Evolutionary conservation across 1,284 basidiomycete genomes (phyloP).

Genomic region (Bjerkandera adusta): DNA sequence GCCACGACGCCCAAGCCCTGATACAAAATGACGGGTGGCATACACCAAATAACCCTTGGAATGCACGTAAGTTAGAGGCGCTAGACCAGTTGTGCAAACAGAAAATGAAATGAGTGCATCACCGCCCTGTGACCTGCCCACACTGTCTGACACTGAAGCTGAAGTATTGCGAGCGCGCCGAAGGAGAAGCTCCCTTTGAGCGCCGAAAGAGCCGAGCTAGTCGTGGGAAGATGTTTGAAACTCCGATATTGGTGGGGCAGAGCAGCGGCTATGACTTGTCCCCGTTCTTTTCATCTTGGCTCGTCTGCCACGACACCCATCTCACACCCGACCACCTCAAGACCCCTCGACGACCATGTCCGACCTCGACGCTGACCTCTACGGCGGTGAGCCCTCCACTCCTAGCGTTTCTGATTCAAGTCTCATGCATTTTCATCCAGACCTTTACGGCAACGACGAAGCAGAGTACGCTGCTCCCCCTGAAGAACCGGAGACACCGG

Average conservation of each 20-base stretch:
- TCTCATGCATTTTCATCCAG: conserved; percentile 34
- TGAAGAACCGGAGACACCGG: conserved; percentile 34
- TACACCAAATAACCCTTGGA: too few species aligned
- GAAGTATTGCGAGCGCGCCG: too few species aligned
- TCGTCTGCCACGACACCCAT: neutral
- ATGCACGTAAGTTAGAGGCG: too few species aligned
- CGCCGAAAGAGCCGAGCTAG: neutral
- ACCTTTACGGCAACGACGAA: conserved; percentile 80
- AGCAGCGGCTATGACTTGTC: neutral
- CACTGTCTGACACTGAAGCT: too few species aligned
- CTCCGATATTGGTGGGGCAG: conserved; percentile 5
- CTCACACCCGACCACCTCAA: conserved; percentile 20
- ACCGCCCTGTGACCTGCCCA: too few species aligned
- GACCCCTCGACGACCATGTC: conserved; percentile 58
- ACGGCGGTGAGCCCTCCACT: conserved; percentile 57
- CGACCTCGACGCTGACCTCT: conserved; percentile 82
- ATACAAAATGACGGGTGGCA: too few species aligned
- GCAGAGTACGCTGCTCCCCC: conserved; percentile 49
- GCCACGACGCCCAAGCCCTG: too few species aligned
- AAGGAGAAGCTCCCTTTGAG: too few species aligned
- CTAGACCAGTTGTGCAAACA: too few species aligned
- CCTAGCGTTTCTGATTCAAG: neutral
- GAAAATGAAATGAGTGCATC: too few species aligned
- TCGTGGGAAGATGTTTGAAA: conserved; percentile 5
- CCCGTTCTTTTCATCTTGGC: neutral